Evolutionary conservation across 2,329 filamentous ascomycete species (phyloP).

Genomic region (Apiospora koreana): DNA sequence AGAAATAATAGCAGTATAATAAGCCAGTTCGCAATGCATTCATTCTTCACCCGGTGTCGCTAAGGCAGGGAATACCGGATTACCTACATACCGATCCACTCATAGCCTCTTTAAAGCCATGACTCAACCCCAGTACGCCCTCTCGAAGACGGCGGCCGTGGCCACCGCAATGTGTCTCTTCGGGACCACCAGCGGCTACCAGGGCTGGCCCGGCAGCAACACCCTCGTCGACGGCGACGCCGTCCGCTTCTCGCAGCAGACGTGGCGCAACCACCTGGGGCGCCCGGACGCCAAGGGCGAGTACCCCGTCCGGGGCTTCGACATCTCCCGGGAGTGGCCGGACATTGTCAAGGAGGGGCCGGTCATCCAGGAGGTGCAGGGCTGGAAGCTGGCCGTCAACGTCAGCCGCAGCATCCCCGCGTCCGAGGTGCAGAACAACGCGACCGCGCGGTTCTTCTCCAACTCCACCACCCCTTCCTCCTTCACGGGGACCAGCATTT

Average conservation of each 20-base stretch:
- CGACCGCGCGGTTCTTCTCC: neutral
- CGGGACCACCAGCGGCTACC: slow-evolving; percentile 35
- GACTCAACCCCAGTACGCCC: neutral
- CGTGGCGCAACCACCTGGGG: slow-evolving; percentile 45
- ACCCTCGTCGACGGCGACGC: slow-evolving; percentile 27
- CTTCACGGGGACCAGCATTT: slow-evolving; percentile 31
- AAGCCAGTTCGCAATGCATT: neutral
- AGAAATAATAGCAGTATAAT: neutral
- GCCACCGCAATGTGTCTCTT: neutral
- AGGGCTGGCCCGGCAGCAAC: slow-evolving; percentile 37
- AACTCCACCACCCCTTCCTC: slow-evolving; percentile 17
- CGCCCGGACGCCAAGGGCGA: slow-evolving; percentile 21
- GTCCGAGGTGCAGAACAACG: slow-evolving; percentile 23
- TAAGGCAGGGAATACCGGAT: neutral
- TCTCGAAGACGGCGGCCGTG: neutral
- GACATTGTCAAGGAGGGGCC: slow-evolving; percentile 46
- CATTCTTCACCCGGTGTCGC: neutral
- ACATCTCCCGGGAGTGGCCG: slow-evolving; percentile 46
- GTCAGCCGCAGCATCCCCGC: slow-evolving; percentile 27
- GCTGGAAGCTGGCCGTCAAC: slow-evolving; percentile 28
- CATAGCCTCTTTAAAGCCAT: neutral
- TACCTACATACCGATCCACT: neutral
- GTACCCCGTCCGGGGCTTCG: slow-evolving; percentile 22
- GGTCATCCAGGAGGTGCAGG: slow-evolving; percentile 49
- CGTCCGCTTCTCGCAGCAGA: slow-evolving; percentile 24